Base-by-base conservation (phyloP, 805 yeast genomes). In the Nakazawaea ernobii region DNA sequence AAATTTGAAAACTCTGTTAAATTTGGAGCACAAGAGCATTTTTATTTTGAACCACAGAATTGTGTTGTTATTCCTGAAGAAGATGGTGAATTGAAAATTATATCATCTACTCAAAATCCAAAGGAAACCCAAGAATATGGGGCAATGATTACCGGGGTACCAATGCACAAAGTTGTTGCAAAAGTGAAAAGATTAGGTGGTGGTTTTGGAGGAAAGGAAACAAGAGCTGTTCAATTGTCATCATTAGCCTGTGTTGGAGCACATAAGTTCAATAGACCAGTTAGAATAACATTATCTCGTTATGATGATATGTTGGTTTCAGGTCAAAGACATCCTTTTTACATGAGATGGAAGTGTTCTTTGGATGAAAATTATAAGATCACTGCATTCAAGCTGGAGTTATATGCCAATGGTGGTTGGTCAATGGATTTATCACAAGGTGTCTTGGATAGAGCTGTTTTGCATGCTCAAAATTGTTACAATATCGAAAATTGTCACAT, bases 181-280 rank as follows among this genome's bases (percentile, higher is more conserved):
- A 59, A 68, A 14, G 72, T 65, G 14, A 73, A 73, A 53, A 59
- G 77, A 43, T 55, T 73, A 5, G 78, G 78, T 26, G 78, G 78
- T 42, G 78, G 78, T 1, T 73, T 73, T 53, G 78, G 78, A 24
- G 78, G 78, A 42, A 73, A 73, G 50, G 78, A 73, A 52, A 65
- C 73, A 3, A 58, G 77, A 42, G 59, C 73, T 4, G 60, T 70
- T 24, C 73, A 61, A 45, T 51, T 63, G 15, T 64, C 74, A 1
- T 59, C 70, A 2, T 45, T 72, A 32, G 70, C 72, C 1, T 65
- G 71, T 7, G 59, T 71, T 8, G 74, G 70, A 13, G 77, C 78
- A 2, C 60, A 60, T 46, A 73, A 73, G 50, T 68, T 63, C 55
- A 60, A 61, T 30, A 55, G 67, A 43, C 76, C 78, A 1, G 70